Conservation (phyloP, 73 alveolate genomes). For the Diophrys sp. region DNA sequence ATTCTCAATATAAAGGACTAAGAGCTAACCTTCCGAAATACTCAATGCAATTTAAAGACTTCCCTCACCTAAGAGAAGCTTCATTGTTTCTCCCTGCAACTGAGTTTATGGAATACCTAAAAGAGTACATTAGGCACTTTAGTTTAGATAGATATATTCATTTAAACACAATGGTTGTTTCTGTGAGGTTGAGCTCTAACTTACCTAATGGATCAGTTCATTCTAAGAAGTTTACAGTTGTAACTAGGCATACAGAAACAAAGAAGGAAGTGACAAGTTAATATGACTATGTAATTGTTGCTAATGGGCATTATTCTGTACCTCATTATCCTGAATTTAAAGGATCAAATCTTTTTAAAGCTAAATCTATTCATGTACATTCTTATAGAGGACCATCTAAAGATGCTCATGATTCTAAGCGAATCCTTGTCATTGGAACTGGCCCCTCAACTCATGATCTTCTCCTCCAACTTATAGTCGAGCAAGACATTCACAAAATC, state of each 20-base stretch:
- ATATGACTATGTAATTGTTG: conserved; percentile 19
- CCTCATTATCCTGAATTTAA: conserved; percentile 13
- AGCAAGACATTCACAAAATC: no score
- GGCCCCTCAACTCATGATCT: no score
- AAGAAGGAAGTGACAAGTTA: neutral
- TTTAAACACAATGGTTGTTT: neutral
- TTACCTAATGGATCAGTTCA: neutral
- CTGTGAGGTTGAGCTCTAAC: neutral
- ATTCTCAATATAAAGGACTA: conserved; percentile 5
- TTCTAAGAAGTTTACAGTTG: no score
- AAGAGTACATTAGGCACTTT: neutral
- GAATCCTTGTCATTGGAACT: no score
- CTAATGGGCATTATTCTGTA: conserved; percentile 6
- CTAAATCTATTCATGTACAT: conserved; percentile 9
- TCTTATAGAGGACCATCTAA: neutral
- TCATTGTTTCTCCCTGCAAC: neutral
- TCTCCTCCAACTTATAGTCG: no score
- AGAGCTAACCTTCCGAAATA: conserved; percentile 7
- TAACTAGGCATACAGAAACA: no score
- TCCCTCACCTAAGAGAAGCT: neutral
- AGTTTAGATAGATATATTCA: neutral
- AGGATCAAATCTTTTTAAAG: conserved; percentile 10
- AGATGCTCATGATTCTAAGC: no score
- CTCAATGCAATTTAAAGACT: conserved; percentile 16
- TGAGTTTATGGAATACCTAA: conserved; percentile 4